A percentile compares a stretch with the other conserved stretches of the same genome.
phyloP scores from a whole-genome alignment of 192 early-diverging fungal genomes.

The Gryganskiella cystojenkinii region DNA sequence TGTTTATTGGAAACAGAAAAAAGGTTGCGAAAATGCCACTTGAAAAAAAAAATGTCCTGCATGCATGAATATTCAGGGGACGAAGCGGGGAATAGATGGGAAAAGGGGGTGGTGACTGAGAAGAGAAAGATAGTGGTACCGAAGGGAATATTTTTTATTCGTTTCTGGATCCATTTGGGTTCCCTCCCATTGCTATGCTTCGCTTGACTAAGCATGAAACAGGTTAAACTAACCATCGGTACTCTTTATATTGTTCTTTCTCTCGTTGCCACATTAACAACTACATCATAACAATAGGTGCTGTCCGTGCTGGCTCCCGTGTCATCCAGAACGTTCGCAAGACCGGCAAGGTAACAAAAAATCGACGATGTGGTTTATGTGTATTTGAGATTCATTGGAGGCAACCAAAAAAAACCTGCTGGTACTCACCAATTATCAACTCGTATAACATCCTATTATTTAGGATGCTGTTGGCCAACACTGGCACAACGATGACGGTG shows the following conservation, averaged over 20 bases:
- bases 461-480: constrained; percentile 50
- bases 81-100: background rate
- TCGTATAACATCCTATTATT: no score
- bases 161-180: no score
- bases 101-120: background rate
- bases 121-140: background rate
- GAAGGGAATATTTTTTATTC: background rate
- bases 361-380: no score
- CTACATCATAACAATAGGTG: constrained; percentile 16
- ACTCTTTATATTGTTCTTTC: background rate
- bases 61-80: background rate
- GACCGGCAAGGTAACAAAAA: constrained; percentile 46
- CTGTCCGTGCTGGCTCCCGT: constrained; percentile 35
- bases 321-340: constrained; percentile 53
- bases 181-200: background rate
- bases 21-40: no score
- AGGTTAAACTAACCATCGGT: background rate
- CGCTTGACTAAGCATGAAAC: background rate
- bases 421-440: no score
- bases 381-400: no score
- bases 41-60: no score
- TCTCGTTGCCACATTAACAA: background rate
- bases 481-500: constrained; percentile 52
- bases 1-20: no score
- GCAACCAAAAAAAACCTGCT: no score